A percentile compares a stretch with the other conserved stretches of the same genome.
These are phyloP conservation scores for Saccharomycopsis synnaedendra DNA, from an alignment of 805 yeast species.

Conservation along the genomic window DNA sequence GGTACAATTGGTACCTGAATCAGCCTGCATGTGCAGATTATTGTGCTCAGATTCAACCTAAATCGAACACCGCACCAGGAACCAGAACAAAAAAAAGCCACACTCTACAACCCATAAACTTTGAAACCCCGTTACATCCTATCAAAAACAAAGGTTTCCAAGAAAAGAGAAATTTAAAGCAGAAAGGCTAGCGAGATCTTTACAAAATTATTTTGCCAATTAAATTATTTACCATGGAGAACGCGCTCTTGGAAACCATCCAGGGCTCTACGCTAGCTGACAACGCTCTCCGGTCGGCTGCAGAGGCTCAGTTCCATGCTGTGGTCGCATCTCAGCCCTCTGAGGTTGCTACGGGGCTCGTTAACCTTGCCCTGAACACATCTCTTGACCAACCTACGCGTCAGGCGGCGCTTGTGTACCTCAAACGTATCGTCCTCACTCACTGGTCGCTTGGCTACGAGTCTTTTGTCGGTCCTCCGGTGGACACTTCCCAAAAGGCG, in stretches of 20 bases:
- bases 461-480: constrained; percentile 57
- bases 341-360: constrained; percentile 29
- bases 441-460: constrained; percentile 82
- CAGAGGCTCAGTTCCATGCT: constrained; percentile 39
- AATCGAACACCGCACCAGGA: too few species aligned
- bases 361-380: constrained; percentile 22
- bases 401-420: constrained; percentile 55
- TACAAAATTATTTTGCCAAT: too few species aligned
- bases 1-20: too few species aligned
- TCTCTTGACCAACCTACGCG: constrained; percentile 27
- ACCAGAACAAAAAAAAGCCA: too few species aligned
- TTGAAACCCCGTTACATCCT: background rate
- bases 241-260: constrained; percentile 17
- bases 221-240: constrained; percentile 9
- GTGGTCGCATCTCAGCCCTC: constrained; percentile 40
- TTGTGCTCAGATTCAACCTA: too few species aligned
- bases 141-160: too few species aligned
- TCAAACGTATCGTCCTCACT: constrained; percentile 56
- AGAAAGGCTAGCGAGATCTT: too few species aligned
- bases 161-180: too few species aligned
- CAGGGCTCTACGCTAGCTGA: constrained; percentile 31
- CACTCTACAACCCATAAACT: background rate
- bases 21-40: too few species aligned
- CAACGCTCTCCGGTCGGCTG: constrained; percentile 36
- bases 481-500: constrained; percentile 40